phyloP scores from a whole-genome alignment of 495 filamentous ascomycete species.

The Podospora australis region DNA sequence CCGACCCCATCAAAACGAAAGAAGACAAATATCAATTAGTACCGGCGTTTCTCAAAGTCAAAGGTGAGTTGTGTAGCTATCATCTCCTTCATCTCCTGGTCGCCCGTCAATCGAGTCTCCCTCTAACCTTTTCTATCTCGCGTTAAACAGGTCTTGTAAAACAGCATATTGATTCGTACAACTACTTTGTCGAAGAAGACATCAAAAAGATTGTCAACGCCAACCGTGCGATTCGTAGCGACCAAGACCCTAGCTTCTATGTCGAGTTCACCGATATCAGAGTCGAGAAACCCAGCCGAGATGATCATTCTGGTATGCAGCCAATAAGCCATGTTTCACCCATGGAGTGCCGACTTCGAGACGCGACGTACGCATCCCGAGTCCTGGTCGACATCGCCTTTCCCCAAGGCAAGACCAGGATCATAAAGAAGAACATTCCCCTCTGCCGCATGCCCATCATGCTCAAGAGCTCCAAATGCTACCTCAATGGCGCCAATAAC shows the following conservation, averaged over 20 bases:
- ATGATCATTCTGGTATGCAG: conserved; percentile 59
- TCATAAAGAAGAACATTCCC: conserved; percentile 60
- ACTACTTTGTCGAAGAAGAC: conserved; percentile 91
- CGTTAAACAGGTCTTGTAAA: conserved; percentile 23
- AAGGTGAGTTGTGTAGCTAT: no score
- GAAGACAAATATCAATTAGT: conserved; percentile 94
- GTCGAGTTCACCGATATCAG: conserved; percentile 86
- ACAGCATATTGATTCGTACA: conserved; percentile 92
- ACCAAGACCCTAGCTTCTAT: conserved; percentile 81
- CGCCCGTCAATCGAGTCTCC: not conserved
- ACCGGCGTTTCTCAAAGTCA: conserved; percentile 94
- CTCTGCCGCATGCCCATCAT: conserved; percentile 94
- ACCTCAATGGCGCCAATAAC: conserved; percentile 70
- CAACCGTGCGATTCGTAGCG: conserved; percentile 76
- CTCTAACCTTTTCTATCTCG: not conserved
- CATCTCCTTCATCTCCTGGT: not conserved
- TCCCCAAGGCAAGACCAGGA: conserved; percentile 63
- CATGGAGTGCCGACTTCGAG: conserved; percentile 90
- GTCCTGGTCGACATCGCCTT: conserved; percentile 87
- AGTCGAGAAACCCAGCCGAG: conserved; percentile 68
- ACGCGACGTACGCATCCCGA: conserved; percentile 91
- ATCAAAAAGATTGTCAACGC: conserved; percentile 92
- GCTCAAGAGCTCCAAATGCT: conserved; percentile 91
- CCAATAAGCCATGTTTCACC: conserved; percentile 60
- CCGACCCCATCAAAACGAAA: conserved; percentile 87